These are phyloP conservation scores for Hypsizygus ulmarius DNA, from an alignment of 1,284 basidiomycete species.

Conservation along the genomic window DNA sequence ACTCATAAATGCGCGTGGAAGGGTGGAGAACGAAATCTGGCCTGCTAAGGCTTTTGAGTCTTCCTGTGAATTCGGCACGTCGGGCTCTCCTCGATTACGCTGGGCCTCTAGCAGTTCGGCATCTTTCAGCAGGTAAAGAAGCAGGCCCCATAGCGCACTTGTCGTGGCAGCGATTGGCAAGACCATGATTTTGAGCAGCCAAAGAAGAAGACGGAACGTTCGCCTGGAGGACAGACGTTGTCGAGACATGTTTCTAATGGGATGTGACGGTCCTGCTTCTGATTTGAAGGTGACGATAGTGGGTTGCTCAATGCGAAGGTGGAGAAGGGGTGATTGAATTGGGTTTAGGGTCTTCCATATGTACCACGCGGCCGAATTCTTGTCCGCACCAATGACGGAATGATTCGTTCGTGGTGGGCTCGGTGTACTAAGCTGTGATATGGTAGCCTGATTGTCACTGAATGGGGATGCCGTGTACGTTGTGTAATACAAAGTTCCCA, in stretches of 20 bases:
- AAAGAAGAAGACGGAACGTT: conserved; percentile 56
- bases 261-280: conserved; percentile 8
- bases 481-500: conserved; percentile 68
- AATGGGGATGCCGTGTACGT: conserved; percentile 51
- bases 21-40: conserved; percentile 59
- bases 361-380: conserved; percentile 51
- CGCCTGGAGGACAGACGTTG: conserved; percentile 42
- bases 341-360: conserved; percentile 87
- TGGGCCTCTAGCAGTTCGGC: conserved; percentile 89
- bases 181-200: conserved; percentile 80
- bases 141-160: conserved; percentile 69
- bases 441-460: conserved; percentile 25
- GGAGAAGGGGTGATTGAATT: conserved; percentile 62
- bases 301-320: conserved; percentile 79
- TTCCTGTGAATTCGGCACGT: conserved; percentile 30
- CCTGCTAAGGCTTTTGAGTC: conserved; percentile 41
- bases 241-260: conserved; percentile 32
- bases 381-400: conserved; percentile 25
- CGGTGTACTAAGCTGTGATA: conserved; percentile 34
- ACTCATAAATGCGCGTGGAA: conserved; percentile 73
- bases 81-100: conserved; percentile 53
- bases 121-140: conserved; percentile 91
- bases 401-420: conserved; percentile 29
- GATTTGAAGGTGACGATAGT: conserved; percentile 66
- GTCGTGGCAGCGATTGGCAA: conserved; percentile 84